Percentiles rank a stretch among this genome's conserved stretches.
Conservation (phyloP, 345 rosid species). For the Kandelia obovata region DNA sequence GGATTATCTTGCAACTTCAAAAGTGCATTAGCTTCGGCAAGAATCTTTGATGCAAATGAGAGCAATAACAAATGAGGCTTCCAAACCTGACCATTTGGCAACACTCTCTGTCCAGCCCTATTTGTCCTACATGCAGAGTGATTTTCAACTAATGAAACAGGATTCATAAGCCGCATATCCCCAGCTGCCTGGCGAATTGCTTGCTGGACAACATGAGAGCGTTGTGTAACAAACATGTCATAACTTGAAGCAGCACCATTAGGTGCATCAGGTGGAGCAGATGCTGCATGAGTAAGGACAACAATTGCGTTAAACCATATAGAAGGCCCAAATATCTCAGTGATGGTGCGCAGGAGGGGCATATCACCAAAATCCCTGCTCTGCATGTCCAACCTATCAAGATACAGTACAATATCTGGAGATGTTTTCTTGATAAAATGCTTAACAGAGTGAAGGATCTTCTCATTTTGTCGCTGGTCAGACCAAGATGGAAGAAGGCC, state of each 20-base stretch:
- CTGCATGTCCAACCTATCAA: constrained; percentile 95
- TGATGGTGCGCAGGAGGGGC: constrained; percentile 92
- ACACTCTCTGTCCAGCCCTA: constrained; percentile 94
- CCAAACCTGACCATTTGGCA: constrained; percentile 99
- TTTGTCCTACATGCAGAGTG: constrained; percentile 98
- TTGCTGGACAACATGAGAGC: constrained; percentile 91
- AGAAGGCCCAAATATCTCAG: constrained; percentile 86
- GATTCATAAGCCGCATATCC: constrained; percentile 99
- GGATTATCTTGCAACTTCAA: constrained; percentile 83
- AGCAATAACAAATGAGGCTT: constrained; percentile 93
- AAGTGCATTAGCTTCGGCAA: constrained; percentile 88
- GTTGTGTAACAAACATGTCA: constrained; percentile 97
- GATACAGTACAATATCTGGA: constrained; percentile 96
- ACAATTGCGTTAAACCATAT: constrained; percentile 99
- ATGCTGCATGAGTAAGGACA: constrained; percentile 97
- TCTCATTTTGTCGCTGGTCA: constrained; percentile 90
- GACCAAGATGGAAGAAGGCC: constrained; percentile 94
- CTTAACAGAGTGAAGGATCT: constrained; percentile 79
- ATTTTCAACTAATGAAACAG: constrained; percentile 93
- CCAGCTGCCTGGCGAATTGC: constrained; percentile 99
- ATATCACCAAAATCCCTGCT: constrained; percentile 90
- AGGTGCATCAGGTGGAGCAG: constrained; percentile 99
- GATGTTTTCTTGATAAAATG: constrained; percentile 78
- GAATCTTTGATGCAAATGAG: constrained; percentile 96
- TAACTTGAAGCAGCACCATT: constrained; percentile 91